A percentile compares a stretch with the other conserved stretches of the same genome.
phyloP scores from a whole-genome alignment of 192 early-diverging fungal species.

The Entrophospora sp. region DNA sequence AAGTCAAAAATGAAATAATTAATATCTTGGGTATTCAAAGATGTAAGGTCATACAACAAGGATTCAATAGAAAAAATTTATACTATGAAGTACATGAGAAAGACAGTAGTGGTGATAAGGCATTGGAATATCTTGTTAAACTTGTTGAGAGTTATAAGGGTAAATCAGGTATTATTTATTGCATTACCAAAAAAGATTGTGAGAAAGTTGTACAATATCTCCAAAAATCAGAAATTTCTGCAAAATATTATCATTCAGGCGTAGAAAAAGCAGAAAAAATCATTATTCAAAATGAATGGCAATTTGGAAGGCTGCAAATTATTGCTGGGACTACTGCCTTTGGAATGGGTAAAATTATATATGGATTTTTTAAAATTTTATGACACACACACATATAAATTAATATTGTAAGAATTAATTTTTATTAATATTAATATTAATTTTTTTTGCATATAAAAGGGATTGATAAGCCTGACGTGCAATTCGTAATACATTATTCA shows the following conservation, averaged over 20 bases:
- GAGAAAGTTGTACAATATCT: constrained; percentile 73
- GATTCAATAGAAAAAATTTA: constrained; percentile 86
- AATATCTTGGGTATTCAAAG: constrained; percentile 62
- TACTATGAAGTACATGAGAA: constrained; percentile 66
- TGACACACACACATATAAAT: too few species aligned
- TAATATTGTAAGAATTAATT: too few species aligned
- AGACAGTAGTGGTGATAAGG: constrained; percentile 36
- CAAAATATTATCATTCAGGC: constrained; percentile 83
- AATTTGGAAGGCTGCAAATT: constrained; percentile 56
- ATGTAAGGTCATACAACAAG: constrained; percentile 65
- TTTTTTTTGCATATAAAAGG: too few species aligned
- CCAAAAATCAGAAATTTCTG: constrained; percentile 45
- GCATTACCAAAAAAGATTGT: constrained; percentile 65
- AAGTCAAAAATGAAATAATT: constrained; percentile 77
- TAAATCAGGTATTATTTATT: constrained; percentile 92
- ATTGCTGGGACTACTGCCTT: constrained; percentile 97
- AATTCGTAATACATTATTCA: constrained; percentile 89
- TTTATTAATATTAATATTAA: too few species aligned
- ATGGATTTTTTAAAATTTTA: too few species aligned
- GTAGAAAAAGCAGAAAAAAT: constrained; percentile 69
- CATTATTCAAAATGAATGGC: constrained; percentile 79
- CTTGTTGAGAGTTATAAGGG: constrained; percentile 57
- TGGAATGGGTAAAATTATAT: constrained; percentile 98
- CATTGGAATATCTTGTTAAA: constrained; percentile 56
- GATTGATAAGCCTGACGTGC: constrained; percentile 93